These are phyloP conservation scores for Cryptomeria japonica DNA, from an alignment of 75 land plant genomes.

Conservation along the genomic window DNA sequence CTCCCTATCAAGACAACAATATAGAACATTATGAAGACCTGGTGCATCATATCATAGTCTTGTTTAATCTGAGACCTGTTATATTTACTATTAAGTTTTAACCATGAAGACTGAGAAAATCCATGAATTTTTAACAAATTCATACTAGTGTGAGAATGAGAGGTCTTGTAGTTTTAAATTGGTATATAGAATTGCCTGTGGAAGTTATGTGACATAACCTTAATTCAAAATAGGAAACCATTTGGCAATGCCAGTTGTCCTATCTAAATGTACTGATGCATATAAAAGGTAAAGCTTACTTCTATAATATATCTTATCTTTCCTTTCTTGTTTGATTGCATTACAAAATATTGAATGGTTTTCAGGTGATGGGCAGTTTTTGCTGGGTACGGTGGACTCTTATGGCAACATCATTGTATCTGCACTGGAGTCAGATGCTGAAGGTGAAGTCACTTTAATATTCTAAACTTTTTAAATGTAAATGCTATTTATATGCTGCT, in stretches of 20 bases:
- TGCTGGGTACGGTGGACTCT: conserved; percentile 82
- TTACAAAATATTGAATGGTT: not conserved
- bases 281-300: not conserved
- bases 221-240: not conserved
- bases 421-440: conserved; percentile 36
- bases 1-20: not conserved
- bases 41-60: not conserved
- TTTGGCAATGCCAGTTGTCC: not conserved
- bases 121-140: not conserved
- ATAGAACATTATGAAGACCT: not conserved
- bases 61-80: not conserved
- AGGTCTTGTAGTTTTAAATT: not conserved
- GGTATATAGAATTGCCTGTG: not conserved
- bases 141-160: not conserved
- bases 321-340: not conserved
- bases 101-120: not conserved
- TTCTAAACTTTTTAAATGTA: not conserved
- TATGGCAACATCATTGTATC: conserved; percentile 84
- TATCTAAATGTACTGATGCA: not conserved
- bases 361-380: conserved; percentile 47
- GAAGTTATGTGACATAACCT: not conserved
- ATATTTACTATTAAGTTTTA: not conserved
- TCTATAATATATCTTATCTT: not conserved
- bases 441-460: conserved; percentile 31
- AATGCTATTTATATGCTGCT: not conserved